Base-by-base conservation (phyloP, 495 filamentous ascomycete genomes). In the Penicillium coprophilum region DNA sequence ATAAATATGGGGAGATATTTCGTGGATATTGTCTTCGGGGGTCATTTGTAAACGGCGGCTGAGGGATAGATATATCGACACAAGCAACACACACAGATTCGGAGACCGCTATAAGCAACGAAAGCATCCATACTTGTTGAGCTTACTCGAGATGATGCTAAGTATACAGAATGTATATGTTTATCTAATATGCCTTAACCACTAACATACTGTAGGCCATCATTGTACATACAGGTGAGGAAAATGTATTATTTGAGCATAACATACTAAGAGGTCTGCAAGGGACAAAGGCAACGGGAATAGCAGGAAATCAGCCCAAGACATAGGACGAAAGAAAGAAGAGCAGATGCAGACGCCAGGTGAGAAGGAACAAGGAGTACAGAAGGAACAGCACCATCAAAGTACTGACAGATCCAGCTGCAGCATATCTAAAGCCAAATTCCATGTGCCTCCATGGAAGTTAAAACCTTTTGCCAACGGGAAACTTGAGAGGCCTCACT, bases 231-330 rank as follows among this genome's bases (percentile, higher is more conserved):
- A 65, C 58, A 65, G 32, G 52, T 56, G 49, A 63, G 54, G 49
- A 53, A 57, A 62, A 66, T 67, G 59, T 73, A 75, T 75, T 77
- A 77, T 75, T 70, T 76, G 68, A 58, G 62, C 60, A 66, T 73
- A 65, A 57, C 65, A 74, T 75, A 73, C 70, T 71, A 57, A 58
- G 46, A 58, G 50, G 52, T 69, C 59, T 62, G 63, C 20, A 11
- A 58, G 58, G 20, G 46, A 55, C 40, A 44, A 53, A 54, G 55
- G 50, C 56, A 67, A 67, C 49, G 62, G 55, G 59, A 55, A 49
- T 60, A 64, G 65, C 58, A 66, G 61, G 54, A 66, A 66, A 65
- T 69, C 43, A 65, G 54, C 67, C 70, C 66, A 65, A 50, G 46
- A 60, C 53, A 48, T 20, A 28, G 41, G 52, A 52, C 50, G 27